Percentiles rank a stretch among this genome's conserved stretches.
Conservation (phyloP, 768 basidiomycete species). For the Mycena pura region DNA sequence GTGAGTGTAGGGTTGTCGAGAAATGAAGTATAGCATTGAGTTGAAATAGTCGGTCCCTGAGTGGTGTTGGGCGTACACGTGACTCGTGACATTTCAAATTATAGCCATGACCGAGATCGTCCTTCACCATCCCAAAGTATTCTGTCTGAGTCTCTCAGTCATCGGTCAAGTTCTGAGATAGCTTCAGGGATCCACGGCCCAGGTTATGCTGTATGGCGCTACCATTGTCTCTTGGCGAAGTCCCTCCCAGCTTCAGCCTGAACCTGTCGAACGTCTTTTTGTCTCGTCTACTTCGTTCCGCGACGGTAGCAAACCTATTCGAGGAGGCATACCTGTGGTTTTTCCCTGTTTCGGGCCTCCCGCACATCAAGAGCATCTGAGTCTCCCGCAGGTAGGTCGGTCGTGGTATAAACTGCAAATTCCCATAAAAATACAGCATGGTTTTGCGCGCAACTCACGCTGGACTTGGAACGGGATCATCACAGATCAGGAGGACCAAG, state of each 20-base stretch:
- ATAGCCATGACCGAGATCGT: slow-evolving; percentile 41
- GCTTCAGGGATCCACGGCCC: slow-evolving; percentile 65
- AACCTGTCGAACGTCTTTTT: slow-evolving; percentile 74
- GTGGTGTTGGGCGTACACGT: too few relatives aligned
- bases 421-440: slow-evolving; percentile 60
- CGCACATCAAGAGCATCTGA: slow-evolving; percentile 70
- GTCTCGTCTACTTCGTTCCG: slow-evolving; percentile 79
- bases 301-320: slow-evolving; percentile 61
- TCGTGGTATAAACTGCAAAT: not conserved
- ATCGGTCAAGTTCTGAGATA: not conserved
- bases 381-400: slow-evolving; percentile 52
- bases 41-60: too few relatives aligned
- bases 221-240: slow-evolving; percentile 89
- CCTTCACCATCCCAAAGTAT: slow-evolving; percentile 73
- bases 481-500: slow-evolving; percentile 71
- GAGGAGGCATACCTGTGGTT: slow-evolving; percentile 65
- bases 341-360: slow-evolving; percentile 94
- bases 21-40: not conserved
- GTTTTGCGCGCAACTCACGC: slow-evolving; percentile 80
- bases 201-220: slow-evolving; percentile 82
- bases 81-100: too few relatives aligned
- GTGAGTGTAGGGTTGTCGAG: slow-evolving; percentile 10
- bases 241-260: slow-evolving; percentile 39
- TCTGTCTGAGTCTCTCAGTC: not conserved
- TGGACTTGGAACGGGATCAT: slow-evolving; percentile 76